Evolutionary conservation across 2,329 filamentous ascomycete genomes (phyloP).

Genomic region (Biscogniauxia marginata): DNA sequence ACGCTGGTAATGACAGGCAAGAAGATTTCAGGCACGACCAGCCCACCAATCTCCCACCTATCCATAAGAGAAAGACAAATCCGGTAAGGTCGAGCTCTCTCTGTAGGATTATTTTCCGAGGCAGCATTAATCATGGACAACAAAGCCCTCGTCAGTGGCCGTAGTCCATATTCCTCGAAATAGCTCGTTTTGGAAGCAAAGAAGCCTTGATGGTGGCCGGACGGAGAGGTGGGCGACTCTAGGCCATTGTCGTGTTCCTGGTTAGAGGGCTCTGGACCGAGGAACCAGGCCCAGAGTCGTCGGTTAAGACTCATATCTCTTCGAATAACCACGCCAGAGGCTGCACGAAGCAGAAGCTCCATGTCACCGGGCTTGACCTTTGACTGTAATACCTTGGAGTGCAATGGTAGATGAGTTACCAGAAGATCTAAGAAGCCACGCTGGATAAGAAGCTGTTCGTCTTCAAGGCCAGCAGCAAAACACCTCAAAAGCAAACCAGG

Average conservation of each 20-base stretch:
- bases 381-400: slow-evolving; percentile 76
- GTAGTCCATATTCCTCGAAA: slow-evolving; percentile 77
- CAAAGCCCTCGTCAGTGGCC: slow-evolving; percentile 71
- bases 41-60: slow-evolving; percentile 91
- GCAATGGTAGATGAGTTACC: slow-evolving; percentile 83
- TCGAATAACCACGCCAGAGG: slow-evolving; percentile 81
- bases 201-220: slow-evolving; percentile 44
- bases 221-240: slow-evolving; percentile 44
- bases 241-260: slow-evolving; percentile 47
- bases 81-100: slow-evolving; percentile 81
- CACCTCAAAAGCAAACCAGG: slow-evolving; percentile 87
- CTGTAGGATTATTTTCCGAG: slow-evolving; percentile 51
- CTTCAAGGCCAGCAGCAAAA: slow-evolving; percentile 84
- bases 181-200: slow-evolving; percentile 68
- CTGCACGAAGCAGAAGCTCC: slow-evolving; percentile 77
- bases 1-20: slow-evolving; percentile 81
- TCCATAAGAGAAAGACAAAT: slow-evolving; percentile 97
- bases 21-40: slow-evolving; percentile 86
- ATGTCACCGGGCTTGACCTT: slow-evolving; percentile 73
- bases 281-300: slow-evolving; percentile 92
- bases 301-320: slow-evolving; percentile 97
- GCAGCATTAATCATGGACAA: slow-evolving; percentile 69
- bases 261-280: slow-evolving; percentile 68
- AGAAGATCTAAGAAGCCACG: slow-evolving; percentile 90
- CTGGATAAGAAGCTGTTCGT: slow-evolving; percentile 88